Evolutionary conservation across 306 rosid genomes (phyloP).

Genomic region (Crotalaria pallida): DNA sequence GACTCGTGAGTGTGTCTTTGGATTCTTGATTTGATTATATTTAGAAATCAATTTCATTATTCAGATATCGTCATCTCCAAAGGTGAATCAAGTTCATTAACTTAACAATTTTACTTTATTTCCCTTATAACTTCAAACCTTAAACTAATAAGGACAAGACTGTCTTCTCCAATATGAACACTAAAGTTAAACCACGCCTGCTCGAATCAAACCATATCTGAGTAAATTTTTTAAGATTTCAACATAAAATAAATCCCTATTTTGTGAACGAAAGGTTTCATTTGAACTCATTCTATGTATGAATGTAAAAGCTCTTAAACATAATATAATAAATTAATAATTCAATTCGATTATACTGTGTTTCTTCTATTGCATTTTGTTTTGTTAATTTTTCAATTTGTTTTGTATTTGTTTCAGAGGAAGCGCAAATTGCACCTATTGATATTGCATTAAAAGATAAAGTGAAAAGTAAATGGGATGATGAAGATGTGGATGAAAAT

Average conservation of each 20-base stretch:
- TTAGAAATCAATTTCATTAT: not conserved
- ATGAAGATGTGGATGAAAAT: conserved; percentile 82
- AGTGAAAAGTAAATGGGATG: conserved; percentile 72
- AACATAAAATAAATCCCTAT: not conserved
- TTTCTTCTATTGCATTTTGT: not conserved
- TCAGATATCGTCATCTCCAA: not conserved
- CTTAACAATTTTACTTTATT: not conserved
- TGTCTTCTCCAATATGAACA: not conserved
- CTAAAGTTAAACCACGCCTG: not conserved
- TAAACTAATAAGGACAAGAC: not conserved
- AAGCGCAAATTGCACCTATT: conserved; percentile 39
- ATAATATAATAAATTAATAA: not conserved
- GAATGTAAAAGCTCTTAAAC: not conserved
- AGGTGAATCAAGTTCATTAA: not conserved
- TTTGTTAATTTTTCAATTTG: conserved; percentile 6
- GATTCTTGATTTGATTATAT: not conserved
- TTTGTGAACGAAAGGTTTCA: not conserved
- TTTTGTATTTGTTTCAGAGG: conserved; percentile 46
- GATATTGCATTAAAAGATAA: conserved; percentile 38
- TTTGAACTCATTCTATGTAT: not conserved
- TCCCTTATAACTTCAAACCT: not conserved
- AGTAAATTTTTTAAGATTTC: not conserved
- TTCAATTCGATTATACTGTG: not conserved
- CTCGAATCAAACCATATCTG: not conserved
- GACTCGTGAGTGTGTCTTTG: not conserved